Conservation (phyloP, 2,329 filamentous ascomycete genomes). For the Pseudogymnoascus sp. region DNA sequence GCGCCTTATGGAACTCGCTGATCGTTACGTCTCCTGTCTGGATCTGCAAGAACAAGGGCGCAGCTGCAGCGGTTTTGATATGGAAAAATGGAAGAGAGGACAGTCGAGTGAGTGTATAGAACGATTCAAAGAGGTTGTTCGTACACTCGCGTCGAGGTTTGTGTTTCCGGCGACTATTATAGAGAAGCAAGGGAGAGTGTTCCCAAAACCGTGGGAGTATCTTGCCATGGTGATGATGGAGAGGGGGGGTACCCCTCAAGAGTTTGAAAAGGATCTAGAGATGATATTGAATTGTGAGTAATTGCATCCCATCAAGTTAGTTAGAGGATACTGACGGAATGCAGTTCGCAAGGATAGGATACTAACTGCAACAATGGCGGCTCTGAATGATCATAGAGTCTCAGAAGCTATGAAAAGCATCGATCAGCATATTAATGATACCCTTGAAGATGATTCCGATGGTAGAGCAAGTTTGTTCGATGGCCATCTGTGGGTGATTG, state of each 20-base stretch:
- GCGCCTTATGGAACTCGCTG: background rate
- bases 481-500: background rate
- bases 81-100: background rate
- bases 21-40: background rate
- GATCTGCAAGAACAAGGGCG: background rate
- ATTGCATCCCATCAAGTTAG: background rate
- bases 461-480: background rate
- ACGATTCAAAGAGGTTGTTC: background rate
- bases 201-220: constrained; percentile 2
- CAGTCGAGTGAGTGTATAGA: background rate
- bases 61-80: background rate
- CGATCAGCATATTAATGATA: background rate
- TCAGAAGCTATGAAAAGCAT: background rate
- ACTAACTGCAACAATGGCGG: background rate
- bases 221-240: background rate
- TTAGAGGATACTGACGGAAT: background rate
- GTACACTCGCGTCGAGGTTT: background rate
- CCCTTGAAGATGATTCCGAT: constrained; percentile 1
- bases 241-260: background rate
- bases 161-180: background rate
- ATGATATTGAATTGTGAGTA: constrained; percentile 3
- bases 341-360: background rate
- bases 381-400: background rate
- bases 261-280: background rate
- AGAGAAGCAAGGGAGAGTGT: background rate